These are phyloP conservation scores for Ilyonectria sp. DNA, from an alignment of 2,329 filamentous ascomycete species.

Conservation along the genomic window DNA sequence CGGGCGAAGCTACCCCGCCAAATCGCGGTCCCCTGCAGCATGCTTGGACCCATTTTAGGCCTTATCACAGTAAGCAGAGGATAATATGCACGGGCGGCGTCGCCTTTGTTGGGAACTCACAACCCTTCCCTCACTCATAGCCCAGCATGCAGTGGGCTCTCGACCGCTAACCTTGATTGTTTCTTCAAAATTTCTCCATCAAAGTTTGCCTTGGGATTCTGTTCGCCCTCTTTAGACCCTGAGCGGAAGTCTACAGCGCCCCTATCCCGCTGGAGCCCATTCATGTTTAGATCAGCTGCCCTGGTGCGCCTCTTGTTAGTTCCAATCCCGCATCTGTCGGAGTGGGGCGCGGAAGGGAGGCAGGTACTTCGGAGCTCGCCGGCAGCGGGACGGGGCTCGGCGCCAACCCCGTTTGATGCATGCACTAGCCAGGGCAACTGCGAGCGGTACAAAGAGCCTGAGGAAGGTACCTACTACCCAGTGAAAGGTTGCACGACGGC, in stretches of 20 bases:
- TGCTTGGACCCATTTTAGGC: slow-evolving; percentile 9
- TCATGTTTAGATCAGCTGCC: slow-evolving; percentile 18
- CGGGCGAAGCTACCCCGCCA: slow-evolving; percentile 47
- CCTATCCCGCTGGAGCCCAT: not conserved
- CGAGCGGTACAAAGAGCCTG: slow-evolving; percentile 4
- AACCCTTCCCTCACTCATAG: not conserved
- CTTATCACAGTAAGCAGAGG: not conserved
- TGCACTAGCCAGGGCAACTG: slow-evolving; percentile 33
- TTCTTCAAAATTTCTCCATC: not conserved
- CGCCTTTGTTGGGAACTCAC: not conserved
- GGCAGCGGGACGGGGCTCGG: slow-evolving; percentile 41
- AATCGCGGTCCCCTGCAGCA: slow-evolving; percentile 44
- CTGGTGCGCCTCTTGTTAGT: slow-evolving; percentile 14
- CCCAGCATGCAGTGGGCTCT: not conserved
- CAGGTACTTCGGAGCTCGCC: slow-evolving; percentile 45
- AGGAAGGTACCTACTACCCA: slow-evolving; percentile 8
- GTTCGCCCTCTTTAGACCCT: not conserved
- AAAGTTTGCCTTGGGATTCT: not conserved
- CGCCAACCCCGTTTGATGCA: slow-evolving; percentile 43
- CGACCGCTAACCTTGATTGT: not conserved
- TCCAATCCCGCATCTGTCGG: slow-evolving; percentile 12
- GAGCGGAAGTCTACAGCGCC: not conserved
- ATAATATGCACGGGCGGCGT: not conserved
- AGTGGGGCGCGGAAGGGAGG: slow-evolving; percentile 4
- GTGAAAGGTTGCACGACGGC: not conserved